These are phyloP conservation scores for Cladosporium sp. DNA, from an alignment of 2,329 filamentous ascomycete genomes.

Conservation along the genomic window DNA sequence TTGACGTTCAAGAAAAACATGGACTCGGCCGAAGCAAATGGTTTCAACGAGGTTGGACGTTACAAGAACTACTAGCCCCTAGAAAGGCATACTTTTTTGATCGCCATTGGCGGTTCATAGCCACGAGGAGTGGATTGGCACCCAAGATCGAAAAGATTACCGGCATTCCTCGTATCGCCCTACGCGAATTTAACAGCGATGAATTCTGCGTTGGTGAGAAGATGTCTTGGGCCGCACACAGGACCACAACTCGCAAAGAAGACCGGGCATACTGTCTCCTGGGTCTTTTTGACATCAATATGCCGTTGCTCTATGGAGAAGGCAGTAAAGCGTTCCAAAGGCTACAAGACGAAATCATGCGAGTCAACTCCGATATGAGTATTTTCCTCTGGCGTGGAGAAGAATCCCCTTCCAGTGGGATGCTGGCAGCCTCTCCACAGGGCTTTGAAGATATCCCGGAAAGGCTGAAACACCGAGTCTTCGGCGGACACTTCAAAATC, in stretches of 20 bases:
- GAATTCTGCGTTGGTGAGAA: background rate
- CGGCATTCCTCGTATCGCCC: background rate
- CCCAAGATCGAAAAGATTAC: background rate
- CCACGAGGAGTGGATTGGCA: background rate
- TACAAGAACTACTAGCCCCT: conserved; percentile 16
- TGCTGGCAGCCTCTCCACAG: too few species aligned
- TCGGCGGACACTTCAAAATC: too few species aligned
- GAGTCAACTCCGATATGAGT: conserved; percentile 24
- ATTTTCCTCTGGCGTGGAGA: conserved; percentile 32
- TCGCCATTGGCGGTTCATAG: conserved; percentile 7
- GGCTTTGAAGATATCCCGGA: too few species aligned
- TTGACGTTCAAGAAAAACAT: conserved; percentile 14
- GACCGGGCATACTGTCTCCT: conserved; percentile 27
- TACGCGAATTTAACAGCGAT: background rate
- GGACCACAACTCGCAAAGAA: conserved; percentile 24
- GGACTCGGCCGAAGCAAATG: background rate
- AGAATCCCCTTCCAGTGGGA: too few species aligned
- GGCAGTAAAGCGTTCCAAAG: conserved; percentile 24
- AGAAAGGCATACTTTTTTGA: conserved; percentile 1
- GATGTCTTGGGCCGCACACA: conserved; percentile 25
- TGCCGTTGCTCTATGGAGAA: conserved; percentile 30
- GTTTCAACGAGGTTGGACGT: conserved; percentile 18
- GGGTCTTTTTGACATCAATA: conserved; percentile 28
- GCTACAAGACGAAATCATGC: conserved; percentile 30
- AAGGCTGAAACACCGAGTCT: too few species aligned